Evolutionary conservation across 805 yeast species (phyloP), one percentile per base, ranked within the genome.

Genomic region (Kuraishia hungarica): DNA sequence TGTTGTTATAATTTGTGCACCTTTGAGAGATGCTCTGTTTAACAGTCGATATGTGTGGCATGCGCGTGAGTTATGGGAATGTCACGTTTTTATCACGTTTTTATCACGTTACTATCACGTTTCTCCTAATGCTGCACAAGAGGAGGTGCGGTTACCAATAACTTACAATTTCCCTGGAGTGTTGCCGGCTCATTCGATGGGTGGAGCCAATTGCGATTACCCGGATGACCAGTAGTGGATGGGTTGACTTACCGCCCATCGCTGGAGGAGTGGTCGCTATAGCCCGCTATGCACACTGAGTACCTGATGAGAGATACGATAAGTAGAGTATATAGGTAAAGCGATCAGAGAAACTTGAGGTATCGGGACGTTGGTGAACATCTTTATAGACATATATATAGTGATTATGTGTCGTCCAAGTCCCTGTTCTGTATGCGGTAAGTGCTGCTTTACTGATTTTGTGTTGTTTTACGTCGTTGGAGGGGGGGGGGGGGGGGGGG

Each of bases 371-470:
- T n/a, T n/a, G n/a, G n/a, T n/a, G n/a, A n/a, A n/a, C n/a, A n/a
- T n/a, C 35, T 7, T 28, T 28, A 7, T 15, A 35, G n/a, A 4
- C 43, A 35, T 35, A 6, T 15, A 13, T 17, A 13, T 15, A 35
- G 8, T 13, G 13, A 57, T 2, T 8, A 71, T 74, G 77, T 73
- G 77, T 59, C 69, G 67, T 61, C 66, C 73, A 51, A 60, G 70
- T 24, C 51, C 53, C 24, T 74, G 77, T 59, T 55, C 69, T 6
- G 55, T 54, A 24, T 74, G 77, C 58, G 51, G 65, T 61, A 59
- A 47, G 65, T 61, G 55, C 28, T 11, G 7, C 51, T 21, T 23
- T 13, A 4, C 20, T 17, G 13, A 13, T 39, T 19, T 10, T 26
- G 29, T 26, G 29, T 5, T 26, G 5, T 5, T 26, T 26, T 26